These are phyloP conservation scores for Trichoderma arundinaceum DNA, from an alignment of 2,329 filamentous ascomycete species.

Conservation along the genomic window DNA sequence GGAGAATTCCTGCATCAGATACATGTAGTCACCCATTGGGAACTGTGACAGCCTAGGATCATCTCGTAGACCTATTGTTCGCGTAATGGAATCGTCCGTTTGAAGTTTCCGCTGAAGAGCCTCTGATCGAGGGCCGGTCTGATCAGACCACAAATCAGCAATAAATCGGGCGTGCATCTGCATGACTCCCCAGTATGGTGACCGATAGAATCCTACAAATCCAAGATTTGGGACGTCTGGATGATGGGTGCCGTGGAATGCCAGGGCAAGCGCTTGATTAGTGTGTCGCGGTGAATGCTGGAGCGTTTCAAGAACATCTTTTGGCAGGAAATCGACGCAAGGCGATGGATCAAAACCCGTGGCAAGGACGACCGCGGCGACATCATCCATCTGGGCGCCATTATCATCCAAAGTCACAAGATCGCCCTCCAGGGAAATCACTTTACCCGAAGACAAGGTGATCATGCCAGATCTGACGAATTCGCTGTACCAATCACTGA, in stretches of 20 bases:
- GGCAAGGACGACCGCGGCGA: slow-evolving; percentile 73
- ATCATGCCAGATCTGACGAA: slow-evolving; percentile 73
- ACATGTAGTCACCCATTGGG: slow-evolving; percentile 82
- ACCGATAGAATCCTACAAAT: slow-evolving; percentile 84
- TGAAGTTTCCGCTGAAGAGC: slow-evolving; percentile 49
- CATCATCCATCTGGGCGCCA: slow-evolving; percentile 52
- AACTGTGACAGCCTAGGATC: slow-evolving; percentile 68
- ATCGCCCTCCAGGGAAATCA: slow-evolving; percentile 44
- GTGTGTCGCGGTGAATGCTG: slow-evolving; percentile 60
- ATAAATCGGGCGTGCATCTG: slow-evolving; percentile 82
- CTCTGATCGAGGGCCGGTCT: slow-evolving; percentile 36
- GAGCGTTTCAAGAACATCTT: slow-evolving; percentile 60
- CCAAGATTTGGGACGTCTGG: slow-evolving; percentile 67
- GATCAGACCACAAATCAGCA: slow-evolving; percentile 61
- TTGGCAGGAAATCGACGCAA: slow-evolving; percentile 68
- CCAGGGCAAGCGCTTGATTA: slow-evolving; percentile 68
- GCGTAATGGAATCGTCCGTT: slow-evolving; percentile 52
- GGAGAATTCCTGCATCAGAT: slow-evolving; percentile 74
- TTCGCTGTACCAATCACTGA: slow-evolving; percentile 74
- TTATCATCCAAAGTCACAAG: slow-evolving; percentile 44
- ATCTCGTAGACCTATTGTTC: slow-evolving; percentile 57
- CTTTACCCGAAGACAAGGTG: slow-evolving; percentile 55
- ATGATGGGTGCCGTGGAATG: slow-evolving; percentile 69
- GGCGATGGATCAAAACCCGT: slow-evolving; percentile 74
- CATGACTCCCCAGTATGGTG: slow-evolving; percentile 85